Evolutionary conservation across 371 early-diverging fungal species (phyloP).

Genomic region (Nematocida sp.): DNA sequence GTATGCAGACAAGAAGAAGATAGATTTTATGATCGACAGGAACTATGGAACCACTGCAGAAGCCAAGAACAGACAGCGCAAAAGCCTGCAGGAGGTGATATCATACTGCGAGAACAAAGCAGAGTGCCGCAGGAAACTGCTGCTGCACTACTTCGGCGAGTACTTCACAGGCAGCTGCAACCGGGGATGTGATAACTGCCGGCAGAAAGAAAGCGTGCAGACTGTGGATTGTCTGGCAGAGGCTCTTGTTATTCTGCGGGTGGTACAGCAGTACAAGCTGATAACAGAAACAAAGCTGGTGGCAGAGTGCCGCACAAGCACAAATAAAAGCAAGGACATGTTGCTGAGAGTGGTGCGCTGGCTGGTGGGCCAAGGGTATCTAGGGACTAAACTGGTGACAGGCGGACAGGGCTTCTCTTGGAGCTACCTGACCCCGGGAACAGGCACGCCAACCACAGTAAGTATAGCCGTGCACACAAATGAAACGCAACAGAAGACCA

Average conservation of each 20-base stretch:
- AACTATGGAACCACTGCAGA: constrained; percentile 73
- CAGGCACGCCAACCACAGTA: constrained; percentile 65
- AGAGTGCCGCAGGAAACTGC: constrained; percentile 81
- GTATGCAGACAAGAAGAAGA: constrained; percentile 72
- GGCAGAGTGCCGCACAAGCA: constrained; percentile 74
- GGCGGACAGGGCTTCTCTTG: constrained; percentile 53
- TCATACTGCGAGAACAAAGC: constrained; percentile 81
- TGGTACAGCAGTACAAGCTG: constrained; percentile 60
- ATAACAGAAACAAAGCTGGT: constrained; percentile 71
- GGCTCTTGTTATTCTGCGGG: constrained; percentile 39
- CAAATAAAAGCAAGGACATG: constrained; percentile 59
- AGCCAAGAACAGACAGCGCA: constrained; percentile 66
- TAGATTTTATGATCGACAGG: constrained; percentile 72
- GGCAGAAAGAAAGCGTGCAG: constrained; percentile 10
- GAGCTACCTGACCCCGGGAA: constrained; percentile 55
- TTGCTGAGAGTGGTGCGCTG: constrained; percentile 51
- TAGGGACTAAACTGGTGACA: constrained; percentile 54
- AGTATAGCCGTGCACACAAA: not conserved
- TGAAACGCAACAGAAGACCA: not conserved
- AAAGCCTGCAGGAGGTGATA: constrained; percentile 78
- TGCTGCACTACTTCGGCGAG: constrained; percentile 90
- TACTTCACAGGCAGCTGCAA: constrained; percentile 69
- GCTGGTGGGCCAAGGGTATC: constrained; percentile 52
- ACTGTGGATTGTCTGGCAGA: constrained; percentile 52
- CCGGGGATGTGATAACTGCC: constrained; percentile 87